Evolutionary conservation across 345 rosid species (phyloP).

Genomic region (Eutrema japonicum): DNA sequence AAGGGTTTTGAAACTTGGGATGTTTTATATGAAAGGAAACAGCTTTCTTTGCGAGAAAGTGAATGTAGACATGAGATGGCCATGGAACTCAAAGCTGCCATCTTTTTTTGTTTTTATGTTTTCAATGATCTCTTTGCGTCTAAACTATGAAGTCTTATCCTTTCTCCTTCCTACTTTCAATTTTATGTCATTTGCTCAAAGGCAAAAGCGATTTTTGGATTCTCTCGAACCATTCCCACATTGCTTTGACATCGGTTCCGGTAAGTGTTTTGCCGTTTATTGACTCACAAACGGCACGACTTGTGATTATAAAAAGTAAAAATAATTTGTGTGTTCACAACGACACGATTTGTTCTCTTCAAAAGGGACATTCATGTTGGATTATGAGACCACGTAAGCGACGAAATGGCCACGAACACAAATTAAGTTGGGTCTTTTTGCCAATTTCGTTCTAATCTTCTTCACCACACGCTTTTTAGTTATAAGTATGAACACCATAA

Average conservation of each 20-base stretch:
- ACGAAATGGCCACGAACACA: too few relatives aligned
- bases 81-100: slow-evolving; percentile 43
- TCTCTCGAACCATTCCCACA: too few relatives aligned
- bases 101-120: neutral
- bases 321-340: too few relatives aligned
- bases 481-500: too few relatives aligned
- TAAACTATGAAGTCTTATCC: slow-evolving; percentile 40
- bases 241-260: neutral
- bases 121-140: neutral
- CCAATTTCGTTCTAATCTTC: too few relatives aligned
- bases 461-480: too few relatives aligned
- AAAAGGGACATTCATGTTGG: too few relatives aligned
- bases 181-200: neutral
- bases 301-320: neutral
- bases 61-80: slow-evolving; percentile 34
- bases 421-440: too few relatives aligned
- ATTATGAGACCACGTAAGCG: too few relatives aligned
- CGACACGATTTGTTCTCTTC: too few relatives aligned
- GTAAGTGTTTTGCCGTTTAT: slow-evolving; percentile 23
- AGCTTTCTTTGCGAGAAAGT: slow-evolving; percentile 23
- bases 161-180: slow-evolving; percentile 4
- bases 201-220: neutral
- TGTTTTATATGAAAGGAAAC: slow-evolving; percentile 24
- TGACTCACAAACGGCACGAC: slow-evolving; percentile 14
- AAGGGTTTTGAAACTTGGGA: slow-evolving; percentile 30